Evolutionary conservation across 2,329 filamentous ascomycete genomes (phyloP), one percentile per base, ranked within the genome.

Genomic region (Metarhizium rileyi): DNA sequence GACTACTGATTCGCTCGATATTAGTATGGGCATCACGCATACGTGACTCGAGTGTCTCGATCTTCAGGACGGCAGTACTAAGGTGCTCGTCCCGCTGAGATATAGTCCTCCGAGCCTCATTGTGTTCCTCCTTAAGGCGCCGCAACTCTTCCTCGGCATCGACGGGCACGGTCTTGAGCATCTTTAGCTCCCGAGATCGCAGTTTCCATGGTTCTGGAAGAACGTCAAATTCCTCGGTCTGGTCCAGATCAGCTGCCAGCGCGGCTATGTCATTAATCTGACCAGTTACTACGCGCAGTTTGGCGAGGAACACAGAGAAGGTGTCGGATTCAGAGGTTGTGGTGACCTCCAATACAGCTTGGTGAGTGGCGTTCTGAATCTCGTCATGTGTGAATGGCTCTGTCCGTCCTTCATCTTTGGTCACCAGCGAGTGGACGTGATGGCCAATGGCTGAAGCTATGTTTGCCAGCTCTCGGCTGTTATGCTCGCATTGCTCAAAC

Each of bases 11-110:
- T 47, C 76, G 77, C 46, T 82, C 80, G 14, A 86, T 81, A 67
- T 91, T 90, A 63, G 86, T 82, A 55, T 83, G 81, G 5, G 87
- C 87, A 61, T 94, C 90, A 51, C 84, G 82, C 83, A 93, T 90
- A 50, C 88, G 78, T 7, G 87, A 87, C 65, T 95, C 87, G 35
- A 97, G 81, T 38, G 93, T 87, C 67, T 96, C 91, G 57, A 96
- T 95, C 66, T 93, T 90, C 57, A 96, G 85, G n/a, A 84, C 80
- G 23, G 87, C 78, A 51, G 94, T 91, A 65, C 94, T 90, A 47
- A 95, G 80, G 33, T 84, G 83, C 63, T 90, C 87, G 56, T 95
- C 88, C 54, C 84, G 83, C 55, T 84, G 77, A 1, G 84, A 81
- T 50, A 89, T 76, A 3, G 79, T 75, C 49, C 84, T 82, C 3